phyloP scores from a whole-genome alignment of 1,284 basidiomycete species.

The Rhodotorula sp. region DNA sequence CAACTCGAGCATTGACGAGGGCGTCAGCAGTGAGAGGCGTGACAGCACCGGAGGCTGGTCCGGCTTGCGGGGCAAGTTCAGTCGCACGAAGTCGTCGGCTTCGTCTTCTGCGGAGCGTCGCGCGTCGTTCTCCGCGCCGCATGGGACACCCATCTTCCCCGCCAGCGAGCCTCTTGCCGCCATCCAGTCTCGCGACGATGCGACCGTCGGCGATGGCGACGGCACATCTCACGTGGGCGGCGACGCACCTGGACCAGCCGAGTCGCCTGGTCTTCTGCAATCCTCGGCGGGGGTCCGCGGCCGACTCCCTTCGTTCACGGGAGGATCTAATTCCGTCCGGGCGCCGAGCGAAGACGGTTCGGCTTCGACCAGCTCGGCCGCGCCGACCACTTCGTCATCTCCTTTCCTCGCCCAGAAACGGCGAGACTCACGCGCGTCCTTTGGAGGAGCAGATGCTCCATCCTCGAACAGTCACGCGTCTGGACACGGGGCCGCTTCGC shows the following conservation, averaged over 20 bases:
- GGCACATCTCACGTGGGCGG: not conserved
- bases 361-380: conserved; percentile 7
- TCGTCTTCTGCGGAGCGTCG: conserved; percentile 4
- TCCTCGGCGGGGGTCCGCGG: not conserved
- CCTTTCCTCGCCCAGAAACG: not conserved
- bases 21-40: not conserved
- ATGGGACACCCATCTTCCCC: not conserved
- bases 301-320: not conserved
- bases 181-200: not conserved
- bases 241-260: not conserved
- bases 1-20: not conserved
- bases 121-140: conserved; percentile 3
- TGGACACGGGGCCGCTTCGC: not conserved
- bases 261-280: not conserved
- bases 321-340: not conserved
- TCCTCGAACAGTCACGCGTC: not conserved
- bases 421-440: conserved; percentile 6
- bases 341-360: conserved; percentile 30
- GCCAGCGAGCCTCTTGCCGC: not conserved
- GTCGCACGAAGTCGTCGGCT: conserved; percentile 24
- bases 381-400: not conserved
- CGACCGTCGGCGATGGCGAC: not conserved
- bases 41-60: conserved; percentile 15
- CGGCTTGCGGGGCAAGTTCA: conserved; percentile 15
- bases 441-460: not conserved